Evolutionary conservation across 306 rosid species (phyloP).

Genomic region (Acmispon strigosus): DNA sequence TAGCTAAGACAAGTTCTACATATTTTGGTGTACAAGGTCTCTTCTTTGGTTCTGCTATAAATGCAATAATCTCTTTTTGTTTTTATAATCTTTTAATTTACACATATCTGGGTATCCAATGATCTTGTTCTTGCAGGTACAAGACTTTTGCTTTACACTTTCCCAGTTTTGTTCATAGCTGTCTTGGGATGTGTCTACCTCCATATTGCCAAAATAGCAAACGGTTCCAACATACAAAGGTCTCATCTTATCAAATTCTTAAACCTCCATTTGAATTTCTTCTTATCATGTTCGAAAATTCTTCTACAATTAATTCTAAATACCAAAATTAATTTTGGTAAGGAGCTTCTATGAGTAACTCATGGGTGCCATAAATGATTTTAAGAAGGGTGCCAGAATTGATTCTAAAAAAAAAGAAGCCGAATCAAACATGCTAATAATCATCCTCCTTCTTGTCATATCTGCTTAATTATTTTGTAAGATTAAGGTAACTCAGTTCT

Average conservation of each 20-base stretch:
- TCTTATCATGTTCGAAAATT: too few species aligned
- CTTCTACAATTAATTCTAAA: too few species aligned
- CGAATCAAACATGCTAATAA: too few species aligned
- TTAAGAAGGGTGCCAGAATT: too few species aligned
- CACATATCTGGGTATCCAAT: not conserved
- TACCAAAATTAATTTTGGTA: too few species aligned
- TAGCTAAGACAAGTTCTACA: conserved; percentile 18
- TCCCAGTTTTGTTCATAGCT: conserved; percentile 53
- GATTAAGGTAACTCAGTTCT: not conserved
- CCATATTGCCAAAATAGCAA: conserved; percentile 35
- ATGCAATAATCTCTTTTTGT: not conserved
- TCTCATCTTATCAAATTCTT: not conserved
- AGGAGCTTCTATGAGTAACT: too few species aligned
- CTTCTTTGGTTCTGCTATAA: not conserved
- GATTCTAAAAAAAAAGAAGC: too few species aligned
- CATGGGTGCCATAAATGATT: too few species aligned
- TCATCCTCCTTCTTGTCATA: not conserved
- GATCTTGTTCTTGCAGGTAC: conserved; percentile 28
- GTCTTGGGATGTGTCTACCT: conserved; percentile 46
- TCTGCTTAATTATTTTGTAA: not conserved
- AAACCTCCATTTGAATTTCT: not conserved
- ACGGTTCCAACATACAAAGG: conserved; percentile 15
- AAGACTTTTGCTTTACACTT: conserved; percentile 39
- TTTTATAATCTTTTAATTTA: not conserved
- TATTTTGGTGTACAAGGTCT: conserved; percentile 61